These are phyloP conservation scores for Astrothelium subdiscretum DNA, from an alignment of 495 filamentous ascomycete species.

Conservation along the genomic window DNA sequence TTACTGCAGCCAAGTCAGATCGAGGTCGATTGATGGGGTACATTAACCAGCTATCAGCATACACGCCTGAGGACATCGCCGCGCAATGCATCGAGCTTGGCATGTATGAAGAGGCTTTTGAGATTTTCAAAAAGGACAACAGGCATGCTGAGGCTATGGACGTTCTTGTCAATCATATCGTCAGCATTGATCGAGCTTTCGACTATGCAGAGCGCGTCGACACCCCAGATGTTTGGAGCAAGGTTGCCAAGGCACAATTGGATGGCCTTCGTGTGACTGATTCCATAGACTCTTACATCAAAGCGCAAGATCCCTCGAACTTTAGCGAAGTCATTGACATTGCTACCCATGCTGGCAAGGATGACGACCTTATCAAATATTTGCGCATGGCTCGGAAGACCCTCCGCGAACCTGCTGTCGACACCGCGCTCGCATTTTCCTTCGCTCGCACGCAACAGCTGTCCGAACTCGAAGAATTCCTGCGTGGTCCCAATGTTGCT, in stretches of 20 bases:
- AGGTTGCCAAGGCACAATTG: conserved; percentile 94
- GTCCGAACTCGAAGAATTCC: conserved; percentile 89
- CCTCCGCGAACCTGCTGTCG: conserved; percentile 83
- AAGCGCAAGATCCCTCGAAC: conserved; percentile 84
- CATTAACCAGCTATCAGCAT: conserved; percentile 79
- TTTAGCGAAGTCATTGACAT: conserved; percentile 94
- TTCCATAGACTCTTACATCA: conserved; percentile 93
- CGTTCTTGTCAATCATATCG: conserved; percentile 91
- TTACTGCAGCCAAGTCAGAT: conserved; percentile 94
- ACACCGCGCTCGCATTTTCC: conserved; percentile 87
- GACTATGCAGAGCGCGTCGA: conserved; percentile 95
- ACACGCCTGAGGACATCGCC: conserved; percentile 86
- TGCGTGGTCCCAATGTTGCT: conserved; percentile 86
- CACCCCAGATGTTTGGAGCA: conserved; percentile 96
- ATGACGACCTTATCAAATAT: conserved; percentile 95
- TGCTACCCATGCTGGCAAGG: conserved; percentile 90
- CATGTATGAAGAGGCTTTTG: conserved; percentile 92
- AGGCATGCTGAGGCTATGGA: conserved; percentile 77
- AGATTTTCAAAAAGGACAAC: conserved; percentile 96
- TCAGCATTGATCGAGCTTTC: conserved; percentile 96
- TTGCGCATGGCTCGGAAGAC: conserved; percentile 96
- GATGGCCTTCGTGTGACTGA: conserved; percentile 90
- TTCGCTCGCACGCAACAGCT: conserved; percentile 87
- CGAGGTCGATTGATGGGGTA: conserved; percentile 94
- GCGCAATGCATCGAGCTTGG: conserved; percentile 88